phyloP scores from a whole-genome alignment of 441 rosid species.

The Populus tomentosa region DNA sequence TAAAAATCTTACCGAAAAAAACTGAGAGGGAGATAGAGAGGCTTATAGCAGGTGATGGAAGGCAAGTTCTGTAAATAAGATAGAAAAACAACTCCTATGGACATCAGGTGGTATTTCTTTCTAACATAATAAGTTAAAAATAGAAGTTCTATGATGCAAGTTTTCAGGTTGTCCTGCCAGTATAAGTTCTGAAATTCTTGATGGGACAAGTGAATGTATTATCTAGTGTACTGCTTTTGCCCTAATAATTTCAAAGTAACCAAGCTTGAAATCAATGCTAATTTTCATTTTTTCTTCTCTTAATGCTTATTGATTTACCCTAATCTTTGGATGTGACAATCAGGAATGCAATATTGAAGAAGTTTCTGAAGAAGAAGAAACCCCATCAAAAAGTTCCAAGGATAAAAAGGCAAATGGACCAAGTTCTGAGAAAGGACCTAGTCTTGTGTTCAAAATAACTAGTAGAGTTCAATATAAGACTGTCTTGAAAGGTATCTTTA shows the following conservation, averaged over 20 bases:
- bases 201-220: not conserved
- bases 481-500: conserved; percentile 72
- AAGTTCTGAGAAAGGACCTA: conserved; percentile 57
- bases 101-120: not conserved
- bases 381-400: conserved; percentile 73
- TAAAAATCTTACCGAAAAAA: too few relatives aligned
- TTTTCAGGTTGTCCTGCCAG: not conserved
- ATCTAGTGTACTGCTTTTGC: not conserved
- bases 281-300: not conserved
- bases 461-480: conserved; percentile 93
- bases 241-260: not conserved
- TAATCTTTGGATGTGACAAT: conserved; percentile 25
- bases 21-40: too few relatives aligned
- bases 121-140: not conserved
- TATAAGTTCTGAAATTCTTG: not conserved
- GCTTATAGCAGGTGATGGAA: not conserved
- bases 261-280: not conserved
- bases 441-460: conserved; percentile 77
- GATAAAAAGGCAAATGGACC: conserved; percentile 89
- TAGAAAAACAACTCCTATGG: not conserved
- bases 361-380: conserved; percentile 65
- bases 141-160: not conserved
- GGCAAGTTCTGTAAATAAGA: not conserved
- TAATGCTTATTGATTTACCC: conserved; percentile 14
- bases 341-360: conserved; percentile 95